Evolutionary conservation across 164 flowering plant species (phyloP), one percentile per base, ranked within the genome.

Genomic region (Hamamelis virginiana): DNA sequence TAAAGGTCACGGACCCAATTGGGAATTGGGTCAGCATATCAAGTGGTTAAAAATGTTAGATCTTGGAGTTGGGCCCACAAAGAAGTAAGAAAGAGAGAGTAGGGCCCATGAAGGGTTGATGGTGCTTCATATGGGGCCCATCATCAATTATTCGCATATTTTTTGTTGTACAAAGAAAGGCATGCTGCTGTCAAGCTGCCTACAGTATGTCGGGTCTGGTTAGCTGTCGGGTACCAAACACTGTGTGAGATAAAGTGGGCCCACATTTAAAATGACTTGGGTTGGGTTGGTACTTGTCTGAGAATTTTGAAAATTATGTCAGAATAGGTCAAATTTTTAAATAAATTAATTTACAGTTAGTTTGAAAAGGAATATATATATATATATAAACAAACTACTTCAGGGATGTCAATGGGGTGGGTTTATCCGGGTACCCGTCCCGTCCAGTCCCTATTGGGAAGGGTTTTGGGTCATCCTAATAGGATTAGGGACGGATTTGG

Each of bases 101-200:
- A 33, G 51, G 68, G 64, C 45, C 68, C 70, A 47, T 51, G 58
- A 46, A 45, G 57, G 57, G 15, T 18, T 41, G 38, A 41, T 69
- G 63, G 50, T 56, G 68, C 53, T 27, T 50, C 13, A 25, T 19
- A 11, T 6, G n/a, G 50, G 59, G 19, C 65, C 65, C 58, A 58
- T 56, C 14, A 0, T 22, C 52, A 55, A 62, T 75, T 45, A 62
- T 55, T 15, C 2, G 52, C 18, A 26, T 44, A 60, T 52, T 69
- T 62, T 48, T 59, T 45, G 43, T 52, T 64, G 55, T 45, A 68
- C 72, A 64, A 27, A 44, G 66, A 65, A 55, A 66, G 68, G 66
- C 62, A 21, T 27, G 76, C 63, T 60, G 72, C 67, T 72, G 61
- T 56, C 68, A 65, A 66, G 65, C 73, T 63, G 72, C 65, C 72